Percentiles rank a stretch among this genome's conserved stretches.
Conservation (phyloP, 345 rosid species). For the Populus euphratica region DNA sequence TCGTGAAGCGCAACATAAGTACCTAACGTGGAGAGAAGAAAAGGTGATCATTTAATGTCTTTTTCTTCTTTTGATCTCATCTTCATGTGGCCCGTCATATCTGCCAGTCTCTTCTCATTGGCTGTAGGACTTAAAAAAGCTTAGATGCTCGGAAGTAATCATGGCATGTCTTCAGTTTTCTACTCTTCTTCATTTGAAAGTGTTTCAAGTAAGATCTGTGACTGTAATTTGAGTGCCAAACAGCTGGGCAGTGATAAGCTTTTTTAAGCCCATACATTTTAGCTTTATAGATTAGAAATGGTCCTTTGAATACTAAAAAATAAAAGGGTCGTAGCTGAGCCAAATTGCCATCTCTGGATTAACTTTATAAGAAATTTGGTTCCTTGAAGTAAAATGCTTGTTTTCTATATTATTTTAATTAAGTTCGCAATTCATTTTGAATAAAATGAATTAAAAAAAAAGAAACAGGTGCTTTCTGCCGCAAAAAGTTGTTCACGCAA, state of each 20-base stretch:
- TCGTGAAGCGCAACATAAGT: conserved; percentile 61
- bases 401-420: too few species aligned
- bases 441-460: too few species aligned
- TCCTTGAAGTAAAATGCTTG: background rate
- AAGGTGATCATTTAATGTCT: conserved; percentile 33
- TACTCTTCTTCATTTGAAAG: background rate
- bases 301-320: background rate
- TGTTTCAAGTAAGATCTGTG: background rate
- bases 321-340: background rate
- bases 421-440: background rate
- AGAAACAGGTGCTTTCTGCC: too few species aligned
- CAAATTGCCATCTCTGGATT: background rate
- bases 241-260: background rate
- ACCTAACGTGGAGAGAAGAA: conserved; percentile 70
- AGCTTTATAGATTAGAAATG: background rate
- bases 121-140: background rate
- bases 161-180: background rate
- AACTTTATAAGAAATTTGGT: background rate
- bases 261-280: background rate
- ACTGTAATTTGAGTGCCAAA: background rate
- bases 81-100: background rate
- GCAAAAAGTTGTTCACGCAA: too few species aligned
- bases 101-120: background rate
- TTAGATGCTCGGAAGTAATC: conserved; percentile 1
- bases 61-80: background rate